Evolutionary conservation across 495 filamentous ascomycete species (phyloP), one percentile per base, ranked within the genome.

Genomic region (Lichenothelia convexa): DNA sequence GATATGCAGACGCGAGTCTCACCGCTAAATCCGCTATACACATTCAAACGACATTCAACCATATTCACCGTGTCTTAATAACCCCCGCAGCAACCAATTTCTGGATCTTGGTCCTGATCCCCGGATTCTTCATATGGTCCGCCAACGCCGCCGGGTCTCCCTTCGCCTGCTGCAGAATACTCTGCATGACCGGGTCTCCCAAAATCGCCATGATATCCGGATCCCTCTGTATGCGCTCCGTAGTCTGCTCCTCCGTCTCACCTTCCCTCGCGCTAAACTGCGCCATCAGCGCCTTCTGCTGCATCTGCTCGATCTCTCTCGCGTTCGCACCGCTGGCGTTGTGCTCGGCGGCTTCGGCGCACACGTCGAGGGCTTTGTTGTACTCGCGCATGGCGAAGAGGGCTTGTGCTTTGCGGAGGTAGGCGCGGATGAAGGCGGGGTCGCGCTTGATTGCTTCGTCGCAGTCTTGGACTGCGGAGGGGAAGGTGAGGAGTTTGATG

Each of bases 311-410:
- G 47, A 97, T 93, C 64, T 97, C 89, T 15, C 78, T 66, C 1
- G 73, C 61, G 51, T 93, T 81, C 45, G 75, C 80, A 34, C 75
- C 73, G 37, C 73, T 68, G 18, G 58, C 71, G 53, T 99, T 91
- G 13, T 84, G 69, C 41, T 75, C 67, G 1, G 65, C 58, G 2
- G 91, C 89, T 44, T 84, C 81, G 22, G 71, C 71, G 63, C 84
- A 93, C 15, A 74, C 78, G 24, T 29, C 24, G 30, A 93, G 62
- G 48, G 80, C 92, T 55, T 79, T 84, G 62, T 73, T 92, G 63
- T 91, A 95, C 57, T 99, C 84, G 47, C 85, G 79, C 89, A 99
- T 99, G 39, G 81, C 85, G 42, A 91, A 78, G 53, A 78, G 78
- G 12, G 86, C 81, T 57, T 93, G 81, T 0, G 85, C 83, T 63